Evolutionary conservation across 306 rosid genomes (phyloP), one percentile per base, ranked within the genome.

Genomic region (Arachis stenosperma): DNA sequence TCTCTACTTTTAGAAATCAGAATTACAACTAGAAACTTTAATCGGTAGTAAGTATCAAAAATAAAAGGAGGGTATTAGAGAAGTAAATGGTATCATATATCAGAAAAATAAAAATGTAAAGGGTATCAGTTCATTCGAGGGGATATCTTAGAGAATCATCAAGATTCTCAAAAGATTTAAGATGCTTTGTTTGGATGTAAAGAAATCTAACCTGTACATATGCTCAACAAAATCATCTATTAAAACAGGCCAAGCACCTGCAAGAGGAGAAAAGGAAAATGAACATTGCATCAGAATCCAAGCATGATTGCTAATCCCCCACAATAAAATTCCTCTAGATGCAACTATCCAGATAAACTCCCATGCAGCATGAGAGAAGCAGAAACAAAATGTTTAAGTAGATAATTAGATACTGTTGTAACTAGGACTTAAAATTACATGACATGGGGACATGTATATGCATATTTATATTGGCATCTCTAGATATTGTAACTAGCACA

Each of bases 231-330:
- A 95, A 64, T 95, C 99, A 86, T 95, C 99, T 63, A 95, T 84
- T 69, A 95, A 79, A 79, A 95, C 91, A 33, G 99, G 99, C 99
- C 99, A 95, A 79, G 99, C 99, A 83, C 99, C 99, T 95, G 87
- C 73, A 72, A 84, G 71, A 29, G 58, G 61, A 61, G 30, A 14
- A 57, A 4, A 51, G 52, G 12, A 14, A 3, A 54, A 44, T 7
- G 6, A 56, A 3, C 27, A 70, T 70, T 14, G 60, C 73, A 65
- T 76, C 67, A 30, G 62, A 48, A 48, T 48, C 10, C 10, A 9
- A 48, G 12, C n/a, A 48, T 33, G 37, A 33, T 4, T 4, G 4
- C 37, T 33, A 33, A 33, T 33, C 37, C 37, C 37, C 37, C 37
- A 33, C 37, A 48, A 48, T 3, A 48, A 48, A 13, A 8, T 65